These are phyloP conservation scores for Hypoxylon sp. DNA, from an alignment of 2,329 filamentous ascomycete genomes.

Conservation along the genomic window DNA sequence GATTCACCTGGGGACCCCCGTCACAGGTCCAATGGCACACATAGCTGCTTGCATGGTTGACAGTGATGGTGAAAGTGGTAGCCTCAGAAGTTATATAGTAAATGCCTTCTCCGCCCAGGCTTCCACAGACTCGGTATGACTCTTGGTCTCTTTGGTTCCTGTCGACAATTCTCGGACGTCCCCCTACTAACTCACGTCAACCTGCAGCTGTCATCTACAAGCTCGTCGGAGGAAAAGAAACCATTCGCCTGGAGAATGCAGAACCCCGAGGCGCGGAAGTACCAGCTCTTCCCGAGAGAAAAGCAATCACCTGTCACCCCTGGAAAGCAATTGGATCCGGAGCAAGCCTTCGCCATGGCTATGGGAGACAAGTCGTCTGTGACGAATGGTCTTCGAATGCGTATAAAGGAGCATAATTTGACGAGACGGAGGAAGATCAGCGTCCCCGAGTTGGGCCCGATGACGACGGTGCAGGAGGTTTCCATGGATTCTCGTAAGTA, in stretches of 20 bases:
- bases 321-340: constrained; percentile 58
- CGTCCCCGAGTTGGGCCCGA: constrained; percentile 70
- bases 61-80: constrained; percentile 51
- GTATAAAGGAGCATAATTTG: constrained; percentile 66
- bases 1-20: constrained; percentile 44
- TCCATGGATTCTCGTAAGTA: constrained; percentile 75
- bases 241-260: constrained; percentile 67
- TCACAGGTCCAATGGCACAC: constrained; percentile 63
- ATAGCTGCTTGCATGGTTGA: constrained; percentile 67
- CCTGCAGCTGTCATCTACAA: constrained; percentile 43
- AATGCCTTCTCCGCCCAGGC: constrained; percentile 58
- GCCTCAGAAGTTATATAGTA: constrained; percentile 59
- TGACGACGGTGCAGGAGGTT: constrained; percentile 73
- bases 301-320: constrained; percentile 54
- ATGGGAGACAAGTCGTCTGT: constrained; percentile 54
- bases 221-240: constrained; percentile 55
- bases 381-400: constrained; percentile 56
- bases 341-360: constrained; percentile 56
- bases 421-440: constrained; percentile 69
- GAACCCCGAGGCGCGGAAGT: constrained; percentile 63
- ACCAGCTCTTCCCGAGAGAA: constrained; percentile 67
- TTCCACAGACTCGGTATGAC: constrained; percentile 56
- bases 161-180: constrained; percentile 38
- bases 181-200: constrained; percentile 41
- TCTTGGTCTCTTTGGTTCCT: constrained; percentile 14